Base-by-base conservation (phyloP, 441 rosid genomes). In the Euphorbia celastroides region DNA sequence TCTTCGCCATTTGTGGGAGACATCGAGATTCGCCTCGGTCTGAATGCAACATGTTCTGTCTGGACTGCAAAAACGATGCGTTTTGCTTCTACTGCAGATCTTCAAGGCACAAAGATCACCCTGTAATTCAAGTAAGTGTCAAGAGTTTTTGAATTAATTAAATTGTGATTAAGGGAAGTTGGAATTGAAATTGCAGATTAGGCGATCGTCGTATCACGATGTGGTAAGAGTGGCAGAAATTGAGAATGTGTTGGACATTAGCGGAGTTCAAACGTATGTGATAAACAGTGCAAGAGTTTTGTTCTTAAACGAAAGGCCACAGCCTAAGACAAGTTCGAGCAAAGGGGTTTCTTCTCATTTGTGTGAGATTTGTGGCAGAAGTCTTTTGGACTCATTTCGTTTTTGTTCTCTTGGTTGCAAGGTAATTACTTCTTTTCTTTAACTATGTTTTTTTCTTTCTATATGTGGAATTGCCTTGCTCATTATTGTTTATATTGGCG, bases 341-440 rank as follows among this genome's bases (percentile, higher is more conserved):
- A 83, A 80, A 79, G 84, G 77, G 7, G 74, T 75, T 5, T 71
- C 89, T 7, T 72, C 92, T 9, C 85, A 85, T 79, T 57, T 83
- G 28, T 92, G 96, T 30, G 87, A 86, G 77, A 79, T 78, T 5
- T 92, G 96, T 76, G 74, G 81, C 19, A 79, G 98, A 70, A 86
- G 77, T 61, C 93, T 92, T 28, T 77, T 88, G 68, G 96, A 92
- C 61, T 84, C 93, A 5, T 85, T 78, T 70, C 93, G 98, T 46
- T 92, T 92, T 77, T 92, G 98, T 73, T 92, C 97, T 57, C 75
- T 92, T 76, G 98, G 96, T 31, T 92, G 98, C 60, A 92, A 88
- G 98, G 98, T 92, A 10, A 62, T 83, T 78, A 19, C n/a, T 19
- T n/a, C 56, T 11, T 17, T 9, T 23, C 5, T 1, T 17, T 20